Conservation (phyloP, 371 early-diverging fungal genomes). For the Saksenaea oblongispora region DNA sequence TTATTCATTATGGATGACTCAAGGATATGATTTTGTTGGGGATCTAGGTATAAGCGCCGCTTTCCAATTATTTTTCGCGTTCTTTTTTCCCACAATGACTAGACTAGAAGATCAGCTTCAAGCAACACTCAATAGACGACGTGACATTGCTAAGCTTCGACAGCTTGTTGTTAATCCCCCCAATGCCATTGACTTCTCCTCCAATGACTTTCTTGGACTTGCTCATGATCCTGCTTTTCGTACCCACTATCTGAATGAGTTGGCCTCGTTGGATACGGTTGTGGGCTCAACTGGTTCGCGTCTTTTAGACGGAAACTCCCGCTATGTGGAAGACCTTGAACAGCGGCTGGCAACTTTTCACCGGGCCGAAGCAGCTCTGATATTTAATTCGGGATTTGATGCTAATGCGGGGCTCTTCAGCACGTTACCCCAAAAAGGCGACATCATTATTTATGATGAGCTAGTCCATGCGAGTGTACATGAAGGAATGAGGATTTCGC, state of each 20-base stretch:
- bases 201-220: constrained; percentile 83
- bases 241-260: constrained; percentile 45
- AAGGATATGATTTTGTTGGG: not conserved
- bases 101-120: constrained; percentile 26
- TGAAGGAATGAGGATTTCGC: constrained; percentile 72
- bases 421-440: constrained; percentile 66
- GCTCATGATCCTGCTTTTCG: constrained; percentile 50
- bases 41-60: not conserved
- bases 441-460: constrained; percentile 73
- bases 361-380: constrained; percentile 58
- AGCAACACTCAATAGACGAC: constrained; percentile 28
- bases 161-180: constrained; percentile 41
- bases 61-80: not conserved
- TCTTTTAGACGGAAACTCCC: constrained; percentile 75
- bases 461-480: constrained; percentile 82
- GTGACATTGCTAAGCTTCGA: constrained; percentile 43
- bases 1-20: not conserved
- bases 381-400: constrained; percentile 86
- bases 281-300: constrained; percentile 82
- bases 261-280: constrained; percentile 34
- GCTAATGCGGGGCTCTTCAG: constrained; percentile 77
- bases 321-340: constrained; percentile 64
- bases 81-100: constrained; percentile 14
- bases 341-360: constrained; percentile 64
- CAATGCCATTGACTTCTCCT: constrained; percentile 68